Conservation (phyloP, 75 land plant genomes). For the Pinus tabuliformis region DNA sequence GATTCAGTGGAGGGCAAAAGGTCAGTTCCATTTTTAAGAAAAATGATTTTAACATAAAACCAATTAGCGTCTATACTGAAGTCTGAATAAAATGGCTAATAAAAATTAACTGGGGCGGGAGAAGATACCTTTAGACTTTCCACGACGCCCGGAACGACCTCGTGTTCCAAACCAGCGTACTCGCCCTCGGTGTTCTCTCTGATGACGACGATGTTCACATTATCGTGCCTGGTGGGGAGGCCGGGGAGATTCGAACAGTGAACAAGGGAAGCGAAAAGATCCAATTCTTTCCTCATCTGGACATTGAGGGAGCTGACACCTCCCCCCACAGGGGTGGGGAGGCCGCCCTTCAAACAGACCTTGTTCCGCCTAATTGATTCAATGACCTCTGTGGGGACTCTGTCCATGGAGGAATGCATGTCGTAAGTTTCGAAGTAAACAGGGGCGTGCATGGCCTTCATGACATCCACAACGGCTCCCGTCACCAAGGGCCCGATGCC, state of each 20-base stretch:
- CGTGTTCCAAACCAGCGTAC: constrained; percentile 83
- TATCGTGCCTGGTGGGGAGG: constrained; percentile 64
- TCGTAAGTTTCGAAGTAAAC: constrained; percentile 71
- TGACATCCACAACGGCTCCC: constrained; percentile 70
- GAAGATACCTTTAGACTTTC: constrained; percentile 70
- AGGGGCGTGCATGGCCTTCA: constrained; percentile 85
- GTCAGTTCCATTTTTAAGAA: too few species aligned
- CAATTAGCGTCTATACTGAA: too few species aligned
- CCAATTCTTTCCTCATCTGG: constrained; percentile 75
- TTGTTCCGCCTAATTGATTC: constrained; percentile 66
- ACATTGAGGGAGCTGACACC: constrained; percentile 77
- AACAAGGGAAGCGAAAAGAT: constrained; percentile 71
- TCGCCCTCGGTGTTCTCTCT: constrained; percentile 90
- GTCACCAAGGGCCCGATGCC: constrained; percentile 85
- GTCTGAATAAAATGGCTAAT: too few species aligned
- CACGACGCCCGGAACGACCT: constrained; percentile 79
- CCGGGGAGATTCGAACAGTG: constrained; percentile 76
- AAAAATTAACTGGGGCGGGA: neutral
- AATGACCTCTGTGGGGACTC: constrained; percentile 56
- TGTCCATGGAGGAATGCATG: constrained; percentile 65
- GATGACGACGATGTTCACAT: constrained; percentile 80
- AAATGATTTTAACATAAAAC: too few species aligned
- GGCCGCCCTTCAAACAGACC: constrained; percentile 76
- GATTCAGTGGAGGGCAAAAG: too few species aligned
- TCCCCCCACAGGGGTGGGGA: constrained; percentile 76